Base-by-base conservation (phyloP, 2,329 filamentous ascomycete species). In the Xylaria sp. region DNA sequence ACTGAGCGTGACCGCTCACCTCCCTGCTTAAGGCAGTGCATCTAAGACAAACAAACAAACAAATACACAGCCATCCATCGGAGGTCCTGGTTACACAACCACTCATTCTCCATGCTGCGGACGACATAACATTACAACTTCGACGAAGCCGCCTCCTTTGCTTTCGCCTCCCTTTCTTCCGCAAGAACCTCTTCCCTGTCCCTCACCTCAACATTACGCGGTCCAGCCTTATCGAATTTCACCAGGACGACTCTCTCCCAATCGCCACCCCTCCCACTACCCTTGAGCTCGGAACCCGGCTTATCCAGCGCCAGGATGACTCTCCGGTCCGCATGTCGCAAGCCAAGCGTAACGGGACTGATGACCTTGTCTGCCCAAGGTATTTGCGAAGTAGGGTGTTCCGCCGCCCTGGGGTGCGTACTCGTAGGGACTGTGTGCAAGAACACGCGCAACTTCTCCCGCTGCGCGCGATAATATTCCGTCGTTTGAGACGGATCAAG, bases 301-400 rank as follows among this genome's bases (percentile, higher is more conserved):
- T 84, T 84, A 62, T 89, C 87, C n/a, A 92, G 76, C 0, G 81
- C 86, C 48, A 91, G 75, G 2, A 91, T 85, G 12, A 83, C 75
- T 61, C 86, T 81, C 12, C 82, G 81, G 65, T 87, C 86, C 2
- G 76, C 75, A 56, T 80, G 79, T 55, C 83, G 78, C 66, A 85
- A 74, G 20, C 86, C 82, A 8, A 89, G 62, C 13, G 79, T 79
- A 2, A 81, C 79, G 3, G 90, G 89, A 70, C 86, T 86, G 65
- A 91, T 91, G n/a, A 87, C 85, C 77, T 90, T 89, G 5, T 90
- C 85, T 0, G 80, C 82, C 88, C 88, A 91, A 0, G 85, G 77
- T n/a, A 88, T 87, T 37, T 67, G 51, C 5, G 83, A 78, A 18
- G 85, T 84, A 1, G 76, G 76, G 50, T 87, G 82, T 48, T 74